A percentile compares a stretch with the other conserved stretches of the same genome.
phyloP scores from a whole-genome alignment of 495 filamentous ascomycete species.

The Trichocladium uniseriatum region DNA sequence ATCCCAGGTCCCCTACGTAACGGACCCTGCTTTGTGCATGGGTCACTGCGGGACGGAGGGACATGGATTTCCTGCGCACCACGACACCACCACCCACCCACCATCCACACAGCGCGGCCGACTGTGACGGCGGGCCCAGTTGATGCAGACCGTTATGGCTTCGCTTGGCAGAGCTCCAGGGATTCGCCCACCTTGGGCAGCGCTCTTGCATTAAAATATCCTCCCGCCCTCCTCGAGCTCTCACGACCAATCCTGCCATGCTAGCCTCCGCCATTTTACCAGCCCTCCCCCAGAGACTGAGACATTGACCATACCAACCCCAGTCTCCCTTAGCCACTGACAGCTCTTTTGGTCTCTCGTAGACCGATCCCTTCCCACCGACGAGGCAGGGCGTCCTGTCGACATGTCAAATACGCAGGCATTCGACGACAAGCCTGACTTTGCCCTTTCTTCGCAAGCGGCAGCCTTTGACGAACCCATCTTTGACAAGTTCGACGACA shows the following conservation, averaged over 20 bases:
- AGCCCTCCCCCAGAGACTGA: constrained; percentile 9
- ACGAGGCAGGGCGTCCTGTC: constrained; percentile 8
- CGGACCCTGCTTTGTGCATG: constrained; percentile 6
- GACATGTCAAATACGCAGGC: constrained; percentile 6
- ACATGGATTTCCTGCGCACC: background rate
- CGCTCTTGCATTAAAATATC: constrained; percentile 16
- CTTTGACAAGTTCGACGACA: constrained; percentile 22
- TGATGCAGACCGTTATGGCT: constrained; percentile 15
- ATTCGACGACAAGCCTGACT: constrained; percentile 7
- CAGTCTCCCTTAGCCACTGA: background rate
- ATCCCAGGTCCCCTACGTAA: background rate
- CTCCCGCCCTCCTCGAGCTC: constrained; percentile 14
- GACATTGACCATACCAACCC: constrained; percentile 1
- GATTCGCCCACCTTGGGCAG: constrained; percentile 10
- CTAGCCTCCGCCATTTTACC: constrained; percentile 1
- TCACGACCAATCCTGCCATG: background rate
- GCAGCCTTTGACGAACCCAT: constrained; percentile 18
- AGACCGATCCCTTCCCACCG: constrained; percentile 9
- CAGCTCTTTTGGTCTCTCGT: constrained; percentile 10
- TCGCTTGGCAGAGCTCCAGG: constrained; percentile 7
- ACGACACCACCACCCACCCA: too few relatives aligned
- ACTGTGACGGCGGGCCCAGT: constrained; percentile 10
- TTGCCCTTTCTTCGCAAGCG: constrained; percentile 7
- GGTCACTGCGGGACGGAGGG: constrained; percentile 1
- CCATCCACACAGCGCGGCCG: background rate